These are phyloP conservation scores for Aspergillus coremiiformis DNA, from an alignment of 495 filamentous ascomycete genomes.

Conservation along the genomic window DNA sequence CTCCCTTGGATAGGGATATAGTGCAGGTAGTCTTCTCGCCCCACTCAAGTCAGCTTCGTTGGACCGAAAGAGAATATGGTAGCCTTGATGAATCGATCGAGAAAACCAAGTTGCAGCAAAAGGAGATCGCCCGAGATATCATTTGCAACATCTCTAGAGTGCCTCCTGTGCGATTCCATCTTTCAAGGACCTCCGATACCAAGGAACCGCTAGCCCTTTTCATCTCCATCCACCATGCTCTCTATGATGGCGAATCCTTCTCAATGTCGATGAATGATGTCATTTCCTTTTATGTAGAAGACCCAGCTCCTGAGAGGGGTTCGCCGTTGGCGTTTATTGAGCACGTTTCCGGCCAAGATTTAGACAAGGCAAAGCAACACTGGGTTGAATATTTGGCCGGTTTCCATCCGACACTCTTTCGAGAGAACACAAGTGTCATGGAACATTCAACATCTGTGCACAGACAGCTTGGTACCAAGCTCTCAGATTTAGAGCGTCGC, in stretches of 20 bases:
- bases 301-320: constrained; percentile 12
- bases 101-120: constrained; percentile 4
- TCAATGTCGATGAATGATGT: constrained; percentile 55
- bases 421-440: constrained; percentile 6
- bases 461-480: constrained; percentile 14
- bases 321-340: constrained; percentile 32
- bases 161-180: constrained; percentile 22
- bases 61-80: constrained; percentile 14
- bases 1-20: constrained; percentile 44
- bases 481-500: constrained; percentile 20
- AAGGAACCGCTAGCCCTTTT: constrained; percentile 15
- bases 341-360: constrained; percentile 38
- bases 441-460: constrained; percentile 12
- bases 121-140: constrained; percentile 16
- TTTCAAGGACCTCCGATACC: constrained; percentile 9
- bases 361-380: constrained; percentile 51
- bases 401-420: constrained; percentile 26
- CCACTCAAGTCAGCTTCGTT: constrained; percentile 8
- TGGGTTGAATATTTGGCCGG: constrained; percentile 56
- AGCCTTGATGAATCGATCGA: constrained; percentile 12
- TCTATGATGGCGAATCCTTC: constrained; percentile 84
- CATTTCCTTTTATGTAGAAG: constrained; percentile 26
- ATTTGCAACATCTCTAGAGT: constrained; percentile 16
- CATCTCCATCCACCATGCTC: constrained; percentile 51
- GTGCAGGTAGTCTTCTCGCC: constrained; percentile 56